Evolutionary conservation across 495 filamentous ascomycete genomes (phyloP).

Genomic region (Chaetomium fimeti): DNA sequence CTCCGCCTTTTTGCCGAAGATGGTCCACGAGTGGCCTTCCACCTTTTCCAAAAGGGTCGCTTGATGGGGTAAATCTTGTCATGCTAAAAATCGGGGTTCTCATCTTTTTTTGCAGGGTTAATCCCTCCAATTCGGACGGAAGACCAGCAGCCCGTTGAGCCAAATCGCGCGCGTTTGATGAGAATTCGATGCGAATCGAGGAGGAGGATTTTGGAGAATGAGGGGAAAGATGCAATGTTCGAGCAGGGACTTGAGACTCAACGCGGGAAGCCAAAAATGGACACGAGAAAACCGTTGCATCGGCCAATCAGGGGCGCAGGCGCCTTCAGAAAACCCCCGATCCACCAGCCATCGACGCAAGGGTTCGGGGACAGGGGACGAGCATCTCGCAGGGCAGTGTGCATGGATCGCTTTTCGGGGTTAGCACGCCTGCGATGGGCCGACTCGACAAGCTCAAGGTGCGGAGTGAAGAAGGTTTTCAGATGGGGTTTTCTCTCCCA

Average conservation of each 20-base stretch:
- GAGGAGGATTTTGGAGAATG: neutral
- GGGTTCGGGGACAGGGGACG: neutral
- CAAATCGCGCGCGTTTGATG: neutral
- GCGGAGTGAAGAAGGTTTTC: neutral
- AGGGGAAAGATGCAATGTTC: neutral
- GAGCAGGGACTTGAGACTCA: constrained; percentile 19
- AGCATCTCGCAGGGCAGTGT: neutral
- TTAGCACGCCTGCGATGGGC: constrained; percentile 7
- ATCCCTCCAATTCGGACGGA: neutral
- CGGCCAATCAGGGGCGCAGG: constrained; percentile 43
- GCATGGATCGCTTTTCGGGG: neutral
- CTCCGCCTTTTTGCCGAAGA: constrained; percentile 3
- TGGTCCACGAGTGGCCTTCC: neutral
- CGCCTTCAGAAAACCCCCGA: constrained; percentile 24
- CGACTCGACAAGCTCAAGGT: neutral
- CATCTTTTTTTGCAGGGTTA: neutral
- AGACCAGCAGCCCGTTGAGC: neutral
- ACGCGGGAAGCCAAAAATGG: constrained; percentile 47
- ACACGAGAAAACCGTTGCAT: constrained; percentile 54
- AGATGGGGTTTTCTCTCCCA: no score
- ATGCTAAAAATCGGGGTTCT: no score
- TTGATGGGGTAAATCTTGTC: no score
- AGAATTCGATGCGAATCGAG: neutral
- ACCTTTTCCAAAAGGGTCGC: neutral
- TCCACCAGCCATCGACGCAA: constrained; percentile 27